A percentile compares a stretch with the other conserved stretches of the same genome.
Conservation (phyloP, 495 filamentous ascomycete genomes). For the Penicillium salamii region DNA sequence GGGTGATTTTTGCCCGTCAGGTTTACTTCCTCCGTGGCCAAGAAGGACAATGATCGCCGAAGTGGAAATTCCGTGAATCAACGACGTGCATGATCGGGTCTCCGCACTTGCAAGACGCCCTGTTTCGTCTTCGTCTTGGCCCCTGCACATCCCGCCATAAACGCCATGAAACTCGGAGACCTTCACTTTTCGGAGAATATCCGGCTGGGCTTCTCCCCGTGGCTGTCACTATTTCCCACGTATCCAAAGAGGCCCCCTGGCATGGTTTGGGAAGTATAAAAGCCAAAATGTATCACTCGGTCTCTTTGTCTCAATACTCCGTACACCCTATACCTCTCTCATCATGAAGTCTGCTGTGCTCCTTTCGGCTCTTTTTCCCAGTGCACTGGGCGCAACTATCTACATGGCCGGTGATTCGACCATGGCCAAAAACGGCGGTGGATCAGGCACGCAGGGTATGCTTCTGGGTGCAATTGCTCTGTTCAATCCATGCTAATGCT, state of each 20-base stretch:
- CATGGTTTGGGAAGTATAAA: neutral
- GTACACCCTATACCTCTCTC: conserved; percentile 8
- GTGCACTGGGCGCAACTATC: conserved; percentile 33
- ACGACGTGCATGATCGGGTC: neutral
- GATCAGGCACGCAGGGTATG: conserved; percentile 30
- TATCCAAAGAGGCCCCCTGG: conserved; percentile 5
- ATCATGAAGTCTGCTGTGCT: conserved; percentile 26
- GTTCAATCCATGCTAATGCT: conserved; percentile 1
- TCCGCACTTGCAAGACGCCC: conserved; percentile 1
- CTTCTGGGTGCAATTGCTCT: neutral
- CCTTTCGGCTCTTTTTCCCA: conserved; percentile 22
- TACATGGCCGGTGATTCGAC: conserved; percentile 59
- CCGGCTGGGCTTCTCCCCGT: neutral
- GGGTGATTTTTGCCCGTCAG: too few relatives aligned
- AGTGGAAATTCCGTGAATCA: conserved; percentile 19
- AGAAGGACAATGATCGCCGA: neutral
- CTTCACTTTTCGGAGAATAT: neutral
- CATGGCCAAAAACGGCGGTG: conserved; percentile 46
- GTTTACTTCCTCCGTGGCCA: conserved; percentile 2
- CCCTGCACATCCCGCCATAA: conserved; percentile 11
- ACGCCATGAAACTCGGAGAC: conserved; percentile 3
- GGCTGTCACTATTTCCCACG: conserved; percentile 17
- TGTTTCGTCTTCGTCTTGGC: conserved; percentile 8
- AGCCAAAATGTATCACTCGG: neutral
- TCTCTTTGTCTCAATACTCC: neutral